These are phyloP conservation scores for Torulaspora franciscae DNA, from an alignment of 805 yeast genomes.

Conservation along the genomic window DNA sequence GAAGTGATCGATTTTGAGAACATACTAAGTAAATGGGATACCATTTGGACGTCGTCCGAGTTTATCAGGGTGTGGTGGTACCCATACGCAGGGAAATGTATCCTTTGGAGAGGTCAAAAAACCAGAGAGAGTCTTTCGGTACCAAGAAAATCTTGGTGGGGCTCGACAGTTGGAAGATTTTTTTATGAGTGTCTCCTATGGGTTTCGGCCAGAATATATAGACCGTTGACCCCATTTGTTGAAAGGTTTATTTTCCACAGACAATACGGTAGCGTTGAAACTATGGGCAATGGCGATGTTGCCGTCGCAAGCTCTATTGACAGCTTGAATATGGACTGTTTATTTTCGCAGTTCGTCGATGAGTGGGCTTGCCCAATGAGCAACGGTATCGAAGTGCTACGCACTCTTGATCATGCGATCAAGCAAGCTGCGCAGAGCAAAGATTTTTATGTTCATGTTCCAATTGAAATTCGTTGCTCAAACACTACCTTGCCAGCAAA, in stretches of 20 bases:
- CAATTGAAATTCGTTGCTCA: conserved; percentile 90
- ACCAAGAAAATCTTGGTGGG: conserved; percentile 80
- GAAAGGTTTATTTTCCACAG: conserved; percentile 80
- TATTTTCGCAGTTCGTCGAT: conserved; percentile 87
- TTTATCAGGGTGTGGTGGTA: conserved; percentile 96
- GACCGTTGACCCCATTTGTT: conserved; percentile 75
- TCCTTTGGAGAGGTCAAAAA: conserved; percentile 85
- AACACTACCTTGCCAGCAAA: conserved; percentile 56
- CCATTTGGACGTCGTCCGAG: conserved; percentile 84
- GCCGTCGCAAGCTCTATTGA: conserved; percentile 78
- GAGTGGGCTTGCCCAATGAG: conserved; percentile 95
- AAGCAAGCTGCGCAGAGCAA: conserved; percentile 52
- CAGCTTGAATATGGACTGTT: conserved; percentile 91
- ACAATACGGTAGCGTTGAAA: conserved; percentile 76
- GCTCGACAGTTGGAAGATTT: conserved; percentile 69
- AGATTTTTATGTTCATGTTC: conserved; percentile 86
- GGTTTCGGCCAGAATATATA: conserved; percentile 67
- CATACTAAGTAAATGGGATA: conserved; percentile 66
- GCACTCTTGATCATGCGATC: conserved; percentile 58
- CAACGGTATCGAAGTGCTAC: conserved; percentile 68
- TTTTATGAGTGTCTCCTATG: conserved; percentile 77
- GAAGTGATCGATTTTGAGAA: conserved; percentile 78
- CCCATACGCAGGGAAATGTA: conserved; percentile 82
- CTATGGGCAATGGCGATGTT: conserved; percentile 51
- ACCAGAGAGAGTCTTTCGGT: conserved; percentile 57